Evolutionary conservation across 441 rosid species (phyloP), one percentile per base, ranked within the genome.

Genomic region (Populus hybrid): DNA sequence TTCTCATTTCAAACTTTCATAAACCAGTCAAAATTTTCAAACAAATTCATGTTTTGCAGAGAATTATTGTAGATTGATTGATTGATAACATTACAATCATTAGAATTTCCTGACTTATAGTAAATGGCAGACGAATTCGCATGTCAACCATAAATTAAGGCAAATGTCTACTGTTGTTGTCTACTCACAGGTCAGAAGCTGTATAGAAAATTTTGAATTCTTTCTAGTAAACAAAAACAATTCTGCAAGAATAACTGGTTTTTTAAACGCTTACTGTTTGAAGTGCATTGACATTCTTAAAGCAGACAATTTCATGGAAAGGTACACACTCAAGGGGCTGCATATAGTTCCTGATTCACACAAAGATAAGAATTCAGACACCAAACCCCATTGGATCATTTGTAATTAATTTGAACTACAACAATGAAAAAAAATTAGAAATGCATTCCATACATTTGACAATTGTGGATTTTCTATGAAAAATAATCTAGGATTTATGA

Each of bases 231-330:
- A 18, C 72, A 28, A 18, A 35, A 57, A 57, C 78, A 63, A 19
- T 70, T 78, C 30, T 61, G 69, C 70, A 70, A 78, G 53, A 28
- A 23, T 18, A n/a, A 68, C 21, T 23, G 26, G 69, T 63, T 63
- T 40, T 71, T 75, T 26, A 63, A 82, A 57, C 38, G 77, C 96
- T 90, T 87, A 95, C 99, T 78, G 78, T 78, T 83, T 86, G 91
- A 86, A 96, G 99, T 71, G 85, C 85, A 71, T 87, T 87, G 40
- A 87, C 97, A 85, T 86, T 78, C 81, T 88, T 90, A 87, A 90
- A 94, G 88, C 98, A 96, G 80, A 91, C 78, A 69, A 90, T 84
- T 83, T 94, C 99, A 70, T 94, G 91, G 76, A 89, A 88, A 80
- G 91, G 87, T 68, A 81, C 28, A 82, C 89, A 85, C 86, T 96